Percentiles rank a stretch among this genome's conserved stretches.
These are phyloP conservation scores for Populus ilicifolia DNA, from an alignment of 345 rosid species.

Conservation along the genomic window DNA sequence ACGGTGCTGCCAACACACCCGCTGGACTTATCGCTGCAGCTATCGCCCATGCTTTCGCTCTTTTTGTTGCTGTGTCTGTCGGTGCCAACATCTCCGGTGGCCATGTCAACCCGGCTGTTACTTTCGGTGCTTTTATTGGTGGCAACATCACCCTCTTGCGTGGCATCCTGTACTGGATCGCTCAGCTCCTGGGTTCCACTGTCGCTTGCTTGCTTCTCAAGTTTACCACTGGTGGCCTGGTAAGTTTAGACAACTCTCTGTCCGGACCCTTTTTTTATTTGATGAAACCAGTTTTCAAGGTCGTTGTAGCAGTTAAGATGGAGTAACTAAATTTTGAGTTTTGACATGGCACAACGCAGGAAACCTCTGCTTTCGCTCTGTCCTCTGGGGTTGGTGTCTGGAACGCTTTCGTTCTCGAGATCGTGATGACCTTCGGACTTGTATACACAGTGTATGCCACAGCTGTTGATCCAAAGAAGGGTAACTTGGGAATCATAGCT, in stretches of 20 bases:
- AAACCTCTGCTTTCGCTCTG: constrained; percentile 56
- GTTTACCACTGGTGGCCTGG: constrained; percentile 72
- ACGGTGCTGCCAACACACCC: constrained; percentile 62
- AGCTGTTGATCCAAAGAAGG: constrained; percentile 81
- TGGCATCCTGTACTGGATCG: constrained; percentile 82
- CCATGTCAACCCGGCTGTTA: constrained; percentile 90
- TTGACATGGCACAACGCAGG: constrained; percentile 30
- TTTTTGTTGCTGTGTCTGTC: constrained; percentile 75
- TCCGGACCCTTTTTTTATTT: too few relatives aligned
- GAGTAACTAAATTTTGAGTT: neutral
- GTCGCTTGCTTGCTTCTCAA: constrained; percentile 77
- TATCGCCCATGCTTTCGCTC: constrained; percentile 72
- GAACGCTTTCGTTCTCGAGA: constrained; percentile 84
- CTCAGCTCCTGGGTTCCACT: constrained; percentile 82
- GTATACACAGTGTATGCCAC: constrained; percentile 94
- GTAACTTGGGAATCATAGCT: constrained; percentile 63
- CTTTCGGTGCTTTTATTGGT: constrained; percentile 81
- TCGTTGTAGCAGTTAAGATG: neutral
- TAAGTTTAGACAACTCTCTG: constrained; percentile 15
- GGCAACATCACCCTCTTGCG: constrained; percentile 89
- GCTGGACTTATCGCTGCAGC: constrained; percentile 77
- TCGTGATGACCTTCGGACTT: constrained; percentile 89
- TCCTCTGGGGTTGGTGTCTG: constrained; percentile 67
- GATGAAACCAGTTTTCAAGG: neutral
- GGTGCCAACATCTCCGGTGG: constrained; percentile 92